Conservation (phyloP, 352 stramenopile species). For the Ophiocytium majus region DNA sequence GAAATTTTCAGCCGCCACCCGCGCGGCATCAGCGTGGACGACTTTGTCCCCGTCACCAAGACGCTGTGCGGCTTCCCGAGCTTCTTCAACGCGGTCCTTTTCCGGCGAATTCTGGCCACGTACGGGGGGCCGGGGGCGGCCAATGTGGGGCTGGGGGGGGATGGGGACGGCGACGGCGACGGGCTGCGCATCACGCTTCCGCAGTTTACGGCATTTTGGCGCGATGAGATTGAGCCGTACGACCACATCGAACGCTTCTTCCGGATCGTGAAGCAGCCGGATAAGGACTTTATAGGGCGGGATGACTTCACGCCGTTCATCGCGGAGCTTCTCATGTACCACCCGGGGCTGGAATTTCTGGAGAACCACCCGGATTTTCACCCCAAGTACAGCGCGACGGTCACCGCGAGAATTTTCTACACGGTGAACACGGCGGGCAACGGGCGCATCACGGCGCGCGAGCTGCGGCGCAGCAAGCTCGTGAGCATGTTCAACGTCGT, state of each 20-base stretch:
- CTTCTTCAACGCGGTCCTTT: constrained; percentile 96
- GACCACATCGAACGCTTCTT: constrained; percentile 96
- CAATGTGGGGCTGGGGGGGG: constrained; percentile 34
- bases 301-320: constrained; percentile 97
- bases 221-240: constrained; percentile 86
- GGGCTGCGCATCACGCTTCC: constrained; percentile 63
- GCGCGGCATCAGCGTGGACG: constrained; percentile 60
- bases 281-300: constrained; percentile 76
- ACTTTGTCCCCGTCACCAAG: constrained; percentile 91
- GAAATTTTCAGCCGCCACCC: constrained; percentile 36
- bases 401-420: constrained; percentile 91
- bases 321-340: constrained; percentile 76
- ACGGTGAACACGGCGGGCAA: constrained; percentile 85
- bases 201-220: constrained; percentile 89
- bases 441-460: constrained; percentile 87
- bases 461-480: constrained; percentile 88
- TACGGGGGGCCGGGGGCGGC: constrained; percentile 58
- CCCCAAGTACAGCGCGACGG: constrained; percentile 97
- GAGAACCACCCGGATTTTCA: constrained; percentile 97
- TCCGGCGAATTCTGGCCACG: constrained; percentile 75
- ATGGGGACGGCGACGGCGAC: constrained; percentile 13
- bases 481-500: constrained; percentile 90
- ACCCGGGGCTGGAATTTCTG: constrained; percentile 91
- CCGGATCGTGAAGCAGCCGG: constrained; percentile 87
- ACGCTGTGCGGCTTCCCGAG: constrained; percentile 95